Evolutionary conservation across 108 stramenopile species (phyloP), one percentile per base, ranked within the genome.

Genomic region (Fragilariopsis cylindrus): DNA sequence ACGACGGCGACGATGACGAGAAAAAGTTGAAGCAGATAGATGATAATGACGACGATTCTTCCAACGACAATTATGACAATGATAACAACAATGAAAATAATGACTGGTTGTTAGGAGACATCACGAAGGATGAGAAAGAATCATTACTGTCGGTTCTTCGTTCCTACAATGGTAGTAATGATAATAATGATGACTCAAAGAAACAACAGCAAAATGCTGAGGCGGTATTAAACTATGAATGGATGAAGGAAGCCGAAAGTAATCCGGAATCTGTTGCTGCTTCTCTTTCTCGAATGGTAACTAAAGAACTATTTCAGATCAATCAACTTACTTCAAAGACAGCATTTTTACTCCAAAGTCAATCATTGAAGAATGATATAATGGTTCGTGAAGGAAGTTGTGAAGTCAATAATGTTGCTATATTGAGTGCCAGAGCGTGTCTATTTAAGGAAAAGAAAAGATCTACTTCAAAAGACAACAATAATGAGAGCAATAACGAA

Each of bases 381-480:
- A 44, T 56, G 19, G 77, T 74, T 70, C 57, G 73, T 43, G 83
- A 80, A 48, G 84, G 70, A 9, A 82, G 74, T 56, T 75, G 81
- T 15, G 64, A 75, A 39, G 78, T 85, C 13, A 57, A 72, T 19
- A 76, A 74, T 70, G 80, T 83, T 43, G 84, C 84, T 4, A 44
- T 88, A 48, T 58, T 88, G 60, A 83, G 83, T 48, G 88, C 88
- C 4, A 52, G 88, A 64, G 80, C 84, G 5, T 71, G 70, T 41
- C 46, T 76, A 2, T 65, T 75, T 21, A 56, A 50, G 15, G 66
- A 81, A 49, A 48, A 57, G 12, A n/a, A 65, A 48, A 6, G 3
- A 9, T n/a, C 65, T 47, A 30, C 19, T 13, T 67, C 67, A 15
- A 1, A 47, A 7, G 50, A 18, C 7, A 46, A 70, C 8, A 16